These are phyloP conservation scores for Debaryomyces nepalensis DNA, from an alignment of 1,139 yeast genomes.

Conservation along the genomic window DNA sequence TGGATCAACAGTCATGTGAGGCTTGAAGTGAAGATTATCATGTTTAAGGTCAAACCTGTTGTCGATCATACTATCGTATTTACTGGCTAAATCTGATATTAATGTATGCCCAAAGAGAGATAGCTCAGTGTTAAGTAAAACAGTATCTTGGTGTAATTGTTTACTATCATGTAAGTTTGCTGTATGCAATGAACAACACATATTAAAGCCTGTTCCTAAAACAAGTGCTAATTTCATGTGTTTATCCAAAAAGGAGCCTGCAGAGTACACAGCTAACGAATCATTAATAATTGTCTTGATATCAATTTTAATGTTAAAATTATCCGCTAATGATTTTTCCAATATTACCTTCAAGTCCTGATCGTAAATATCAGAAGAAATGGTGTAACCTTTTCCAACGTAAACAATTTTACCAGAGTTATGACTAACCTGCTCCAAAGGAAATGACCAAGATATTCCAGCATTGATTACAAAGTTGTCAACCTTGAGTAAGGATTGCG, in stretches of 20 bases:
- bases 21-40: slow-evolving; percentile 30
- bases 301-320: slow-evolving; percentile 32
- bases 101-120: slow-evolving; percentile 47
- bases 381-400: slow-evolving; percentile 57
- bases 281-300: slow-evolving; percentile 46
- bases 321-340: slow-evolving; percentile 32
- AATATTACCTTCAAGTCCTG: slow-evolving; percentile 48
- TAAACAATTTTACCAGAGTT: slow-evolving; percentile 50
- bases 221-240: slow-evolving; percentile 48
- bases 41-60: slow-evolving; percentile 30
- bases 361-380: slow-evolving; percentile 43
- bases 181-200: slow-evolving; percentile 44
- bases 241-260: slow-evolving; percentile 46
- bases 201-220: slow-evolving; percentile 51
- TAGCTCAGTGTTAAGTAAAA: slow-evolving; percentile 45
- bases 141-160: slow-evolving; percentile 25
- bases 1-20: slow-evolving; percentile 42
- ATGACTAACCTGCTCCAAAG: slow-evolving; percentile 48
- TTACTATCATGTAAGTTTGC: slow-evolving; percentile 29
- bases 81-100: slow-evolving; percentile 34
- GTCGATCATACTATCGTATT: slow-evolving; percentile 45
- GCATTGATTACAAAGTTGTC: slow-evolving; percentile 31
- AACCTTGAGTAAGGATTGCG: slow-evolving; percentile 30
- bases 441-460: slow-evolving; percentile 66
- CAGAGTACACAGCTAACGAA: slow-evolving; percentile 52